These are phyloP conservation scores for Eustoma russellianum DNA, from an alignment of 257 asterid species.

Conservation along the genomic window DNA sequence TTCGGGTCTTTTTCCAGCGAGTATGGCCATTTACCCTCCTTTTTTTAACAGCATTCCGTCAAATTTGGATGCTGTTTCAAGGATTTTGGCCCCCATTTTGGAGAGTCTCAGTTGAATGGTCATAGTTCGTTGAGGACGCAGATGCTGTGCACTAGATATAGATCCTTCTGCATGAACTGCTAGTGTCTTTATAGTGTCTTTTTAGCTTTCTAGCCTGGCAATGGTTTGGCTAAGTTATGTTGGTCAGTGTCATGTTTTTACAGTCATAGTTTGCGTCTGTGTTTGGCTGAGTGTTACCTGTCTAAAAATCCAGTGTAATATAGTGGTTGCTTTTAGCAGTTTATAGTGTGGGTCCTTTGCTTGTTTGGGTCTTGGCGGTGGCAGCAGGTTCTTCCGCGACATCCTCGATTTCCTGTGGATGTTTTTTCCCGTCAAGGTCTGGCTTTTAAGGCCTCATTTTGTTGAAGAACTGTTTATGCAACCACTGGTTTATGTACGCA, in stretches of 20 bases:
- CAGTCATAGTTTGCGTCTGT: neutral
- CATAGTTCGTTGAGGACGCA: conserved; percentile 30
- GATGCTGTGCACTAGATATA: conserved; percentile 30
- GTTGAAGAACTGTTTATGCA: conserved; percentile 36
- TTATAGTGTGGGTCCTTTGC: conserved; percentile 29
- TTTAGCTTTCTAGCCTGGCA: no score
- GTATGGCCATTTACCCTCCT: conserved; percentile 24
- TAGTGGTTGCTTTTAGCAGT: conserved; percentile 42
- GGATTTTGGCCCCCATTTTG: conserved; percentile 21
- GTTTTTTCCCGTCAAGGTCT: conserved; percentile 47
- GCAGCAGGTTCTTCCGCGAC: conserved; percentile 39
- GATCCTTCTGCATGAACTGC: conserved; percentile 26
- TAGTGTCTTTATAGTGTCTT: no score
- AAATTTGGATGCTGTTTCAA: conserved; percentile 50
- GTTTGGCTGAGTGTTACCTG: conserved; percentile 13
- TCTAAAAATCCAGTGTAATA: neutral
- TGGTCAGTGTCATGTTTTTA: neutral
- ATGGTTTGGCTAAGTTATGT: conserved; percentile 17
- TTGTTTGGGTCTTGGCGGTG: conserved; percentile 52
- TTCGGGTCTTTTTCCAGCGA: conserved; percentile 40
- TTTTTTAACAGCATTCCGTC: conserved; percentile 48
- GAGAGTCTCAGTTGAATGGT: conserved; percentile 29
- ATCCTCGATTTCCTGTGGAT: conserved; percentile 30
- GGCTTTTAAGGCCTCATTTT: conserved; percentile 51
- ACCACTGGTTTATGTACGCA: conserved; percentile 14